Conservation (phyloP, 495 filamentous ascomycete genomes). For the Lindgomyces ingoldianus region DNA sequence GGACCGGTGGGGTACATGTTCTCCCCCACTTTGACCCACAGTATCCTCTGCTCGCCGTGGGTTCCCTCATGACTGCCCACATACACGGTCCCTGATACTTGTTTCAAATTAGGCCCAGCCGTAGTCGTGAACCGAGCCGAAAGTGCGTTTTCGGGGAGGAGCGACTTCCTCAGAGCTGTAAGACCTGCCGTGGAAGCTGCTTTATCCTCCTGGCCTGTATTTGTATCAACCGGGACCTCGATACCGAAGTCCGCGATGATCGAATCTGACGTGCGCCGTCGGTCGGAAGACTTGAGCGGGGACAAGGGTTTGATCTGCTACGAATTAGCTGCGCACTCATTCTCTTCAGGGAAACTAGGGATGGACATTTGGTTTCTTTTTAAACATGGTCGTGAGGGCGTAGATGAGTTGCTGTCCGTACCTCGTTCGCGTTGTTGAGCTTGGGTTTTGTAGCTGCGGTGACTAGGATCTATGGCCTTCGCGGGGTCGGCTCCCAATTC, state of each 20-base stretch:
- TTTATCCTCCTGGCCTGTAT: conserved; percentile 45
- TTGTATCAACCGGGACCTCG: conserved; percentile 45
- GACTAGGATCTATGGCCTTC: neutral
- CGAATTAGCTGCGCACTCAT: neutral
- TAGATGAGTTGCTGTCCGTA: neutral
- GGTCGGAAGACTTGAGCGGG: conserved; percentile 69
- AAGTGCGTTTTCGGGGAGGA: conserved; percentile 65
- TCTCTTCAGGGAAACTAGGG: neutral
- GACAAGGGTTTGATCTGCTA: conserved; percentile 67
- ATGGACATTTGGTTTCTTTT: conserved; percentile 72
- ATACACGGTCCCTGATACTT: conserved; percentile 67
- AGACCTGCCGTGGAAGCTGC: conserved; percentile 50
- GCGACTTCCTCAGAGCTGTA: conserved; percentile 58
- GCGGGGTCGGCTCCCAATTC: neutral
- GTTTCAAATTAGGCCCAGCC: conserved; percentile 62
- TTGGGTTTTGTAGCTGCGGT: neutral
- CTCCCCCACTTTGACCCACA: conserved; percentile 72
- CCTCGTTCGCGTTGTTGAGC: neutral
- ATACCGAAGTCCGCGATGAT: conserved; percentile 67
- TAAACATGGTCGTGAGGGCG: conserved; percentile 59
- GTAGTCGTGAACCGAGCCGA: conserved; percentile 72
- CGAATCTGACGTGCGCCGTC: conserved; percentile 68
- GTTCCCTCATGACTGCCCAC: conserved; percentile 55
- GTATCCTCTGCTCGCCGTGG: conserved; percentile 61
- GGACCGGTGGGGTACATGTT: conserved; percentile 61